Evolutionary conservation across 176 grass and related monocot genomes (phyloP), one percentile per base, ranked within the genome.

Genomic region (Eragrostis nindensis): DNA sequence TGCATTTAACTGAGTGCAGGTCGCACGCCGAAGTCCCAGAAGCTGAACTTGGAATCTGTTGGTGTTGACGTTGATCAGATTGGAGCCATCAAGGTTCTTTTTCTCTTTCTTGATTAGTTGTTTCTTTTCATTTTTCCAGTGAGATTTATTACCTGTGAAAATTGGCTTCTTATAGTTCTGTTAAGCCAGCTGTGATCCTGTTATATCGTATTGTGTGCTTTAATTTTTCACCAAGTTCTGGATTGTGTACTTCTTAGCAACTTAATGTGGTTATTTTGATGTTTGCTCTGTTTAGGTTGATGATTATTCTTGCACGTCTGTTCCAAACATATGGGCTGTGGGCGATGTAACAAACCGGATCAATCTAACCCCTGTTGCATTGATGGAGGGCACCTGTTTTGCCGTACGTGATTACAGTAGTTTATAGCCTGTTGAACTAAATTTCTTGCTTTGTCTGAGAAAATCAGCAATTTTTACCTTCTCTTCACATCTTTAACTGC

Each of bases 331-430:
- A 89, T 98, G 96, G 96, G 96, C 96, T 82, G 92, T 98, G 60
- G 92, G 96, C 76, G 96, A 98, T 89, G 96, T 95, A 25, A 98
- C 96, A 43, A 98, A 98, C 40, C 88, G 92, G 55, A 89, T 98
- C 76, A 98, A 98, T 86, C 82, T 98, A 22, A 98, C 96, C 32
- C 96, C 92, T 86, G 88, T 98, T 75, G 96, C 96, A 38, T 90
- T 95, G 71, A 98, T 95, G 96, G 96, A 98, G 88, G 96, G 90
- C 81, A 95, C 92, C 70, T 98, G 88, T 43, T 98, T 98, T 88
- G 54, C 96, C 75, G 96, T 98, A 98, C 44, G 96, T 95, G 25
- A 17, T 22, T 66, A 18, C 36, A 36, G 48, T 79, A 79, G 21
- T 46, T 54, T 44, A 27, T 24, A 43, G 71, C 7, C 19, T 68